Evolutionary conservation across 345 rosid genomes (phyloP), one percentile per base, ranked within the genome.

Genomic region (Melaleuca quinquenervia): DNA sequence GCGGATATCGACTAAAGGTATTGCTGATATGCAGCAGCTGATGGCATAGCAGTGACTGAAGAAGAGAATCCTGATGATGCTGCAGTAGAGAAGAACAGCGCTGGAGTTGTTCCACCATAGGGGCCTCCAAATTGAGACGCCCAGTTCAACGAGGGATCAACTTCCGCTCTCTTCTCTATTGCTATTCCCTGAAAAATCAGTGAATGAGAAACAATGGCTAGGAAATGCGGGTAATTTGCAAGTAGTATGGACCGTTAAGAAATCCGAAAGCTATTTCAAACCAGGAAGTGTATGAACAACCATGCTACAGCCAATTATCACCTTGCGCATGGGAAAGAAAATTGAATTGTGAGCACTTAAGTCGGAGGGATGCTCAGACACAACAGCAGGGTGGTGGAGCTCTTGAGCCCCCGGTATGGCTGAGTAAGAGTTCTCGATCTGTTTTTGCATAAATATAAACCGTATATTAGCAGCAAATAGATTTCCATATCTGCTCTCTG

Each of bases 61-160:
- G 94, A 87, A 56, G 90, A 86, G 97, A 94, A 94, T 94, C 97
- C 95, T 93, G 96, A 94, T 94, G 97, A 94, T 94, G 96, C 96
- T 94, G 97, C 96, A 90, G 90, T 82, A 89, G 94, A 89, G 90
- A 89, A 91, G 90, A 87, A 82, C 29, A 91, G 89, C 87, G 76
- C 88, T 70, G 89, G 89, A 87, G 87, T 87, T 83, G 88, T 56
- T 52, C 90, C 91, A 11, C 90, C 88, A 32, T 70, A 86, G 60
- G 89, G 90, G 64, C 78, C 78, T 9, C 78, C 48, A 9, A 32
- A 70, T 18, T 32, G 48, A 32, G 45, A 32, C 32, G 48, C 78
- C 78, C 78, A 70, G 45, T 32, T 70, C 32, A 48, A 70, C 78
- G 18, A 70, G 48, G 78, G 78, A 32, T 32, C 78, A 4, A 86